These are phyloP conservation scores for Echria macrotheca DNA, from an alignment of 495 filamentous ascomycete genomes.

Conservation along the genomic window DNA sequence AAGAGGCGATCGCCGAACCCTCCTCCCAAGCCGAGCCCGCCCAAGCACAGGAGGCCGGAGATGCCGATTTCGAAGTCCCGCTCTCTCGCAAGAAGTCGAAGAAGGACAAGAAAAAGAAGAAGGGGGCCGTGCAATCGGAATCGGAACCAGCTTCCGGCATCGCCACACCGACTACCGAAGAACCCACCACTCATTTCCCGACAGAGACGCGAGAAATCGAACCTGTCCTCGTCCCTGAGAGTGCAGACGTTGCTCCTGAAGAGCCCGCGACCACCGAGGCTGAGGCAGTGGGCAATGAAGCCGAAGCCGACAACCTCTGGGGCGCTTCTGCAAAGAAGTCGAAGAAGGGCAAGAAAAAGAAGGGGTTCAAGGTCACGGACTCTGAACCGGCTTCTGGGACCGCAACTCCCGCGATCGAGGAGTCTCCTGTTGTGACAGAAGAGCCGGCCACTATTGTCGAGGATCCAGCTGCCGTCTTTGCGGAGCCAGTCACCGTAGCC, in stretches of 20 bases:
- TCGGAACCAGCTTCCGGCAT: slow-evolving; percentile 12
- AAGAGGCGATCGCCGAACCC: too few relatives aligned
- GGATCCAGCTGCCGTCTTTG: background rate
- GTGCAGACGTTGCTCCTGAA: background rate
- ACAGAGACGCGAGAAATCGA: too few relatives aligned
- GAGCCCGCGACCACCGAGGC: background rate
- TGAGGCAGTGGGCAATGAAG: background rate
- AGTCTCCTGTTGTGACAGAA: background rate
- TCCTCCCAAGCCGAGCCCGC: too few relatives aligned
- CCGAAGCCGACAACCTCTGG: too few relatives aligned
- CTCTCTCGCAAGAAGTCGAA: slow-evolving; percentile 21
- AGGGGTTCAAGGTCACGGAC: slow-evolving; percentile 7
- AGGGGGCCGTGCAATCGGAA: slow-evolving; percentile 13
- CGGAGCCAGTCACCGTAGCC: background rate
- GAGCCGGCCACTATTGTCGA: background rate
- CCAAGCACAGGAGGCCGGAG: background rate
- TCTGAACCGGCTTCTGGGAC: slow-evolving; percentile 6
- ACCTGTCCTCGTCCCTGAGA: too few relatives aligned
- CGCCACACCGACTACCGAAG: slow-evolving; percentile 5
- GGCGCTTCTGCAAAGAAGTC: slow-evolving; percentile 22
- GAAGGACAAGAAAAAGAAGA: slow-evolving; percentile 29
- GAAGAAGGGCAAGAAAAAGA: slow-evolving; percentile 24
- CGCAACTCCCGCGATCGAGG: background rate
- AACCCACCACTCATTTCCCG: too few relatives aligned
- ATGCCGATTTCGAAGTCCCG: background rate